phyloP scores from a whole-genome alignment of 768 basidiomycete genomes.

The Mycena alexandri region DNA sequence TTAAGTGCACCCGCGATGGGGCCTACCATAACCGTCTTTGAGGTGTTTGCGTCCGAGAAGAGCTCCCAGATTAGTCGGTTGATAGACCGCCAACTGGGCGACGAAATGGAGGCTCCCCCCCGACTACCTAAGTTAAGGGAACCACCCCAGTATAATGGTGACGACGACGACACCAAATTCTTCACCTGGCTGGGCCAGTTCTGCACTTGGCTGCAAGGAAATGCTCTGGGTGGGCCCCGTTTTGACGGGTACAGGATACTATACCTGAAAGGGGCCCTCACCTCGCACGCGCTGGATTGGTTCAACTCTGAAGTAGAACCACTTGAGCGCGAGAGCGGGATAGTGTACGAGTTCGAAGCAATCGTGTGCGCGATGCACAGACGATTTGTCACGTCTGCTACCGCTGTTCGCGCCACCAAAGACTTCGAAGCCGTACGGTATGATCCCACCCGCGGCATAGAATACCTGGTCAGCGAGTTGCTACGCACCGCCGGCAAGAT shows the following conservation, averaged over 20 bases:
- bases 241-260: neutral
- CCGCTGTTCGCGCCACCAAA: too few relatives aligned
- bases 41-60: neutral
- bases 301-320: neutral
- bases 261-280: neutral
- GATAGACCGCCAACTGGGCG: neutral
- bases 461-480: neutral
- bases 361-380: neutral
- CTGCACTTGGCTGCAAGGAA: neutral
- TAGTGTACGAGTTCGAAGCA: neutral
- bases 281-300: neutral
- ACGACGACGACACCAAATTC: neutral
- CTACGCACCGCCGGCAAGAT: neutral
- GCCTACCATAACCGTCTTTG: neutral
- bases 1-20: too few relatives aligned
- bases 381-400: neutral
- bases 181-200: neutral
- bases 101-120: neutral
- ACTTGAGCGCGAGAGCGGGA: neutral
- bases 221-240: neutral
- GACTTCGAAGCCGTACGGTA: neutral
- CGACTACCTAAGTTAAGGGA: neutral
- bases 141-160: neutral
- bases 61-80: neutral
- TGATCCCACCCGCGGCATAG: neutral